Base-by-base conservation (phyloP, 352 stramenopile species). In the Thalassiosira exigua region DNA sequence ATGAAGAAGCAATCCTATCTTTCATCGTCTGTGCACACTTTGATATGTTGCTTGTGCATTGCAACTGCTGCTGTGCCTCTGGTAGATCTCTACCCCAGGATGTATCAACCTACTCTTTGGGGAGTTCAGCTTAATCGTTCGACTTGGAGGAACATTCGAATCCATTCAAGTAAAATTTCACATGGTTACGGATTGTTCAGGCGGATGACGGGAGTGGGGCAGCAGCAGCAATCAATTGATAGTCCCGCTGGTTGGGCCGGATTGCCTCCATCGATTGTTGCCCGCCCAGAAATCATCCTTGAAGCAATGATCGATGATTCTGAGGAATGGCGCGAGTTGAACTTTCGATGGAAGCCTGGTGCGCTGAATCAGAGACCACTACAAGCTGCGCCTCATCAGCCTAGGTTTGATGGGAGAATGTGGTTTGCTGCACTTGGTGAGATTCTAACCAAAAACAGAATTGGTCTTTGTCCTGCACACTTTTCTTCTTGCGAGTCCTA, bases 361-460 rank as follows among this genome's bases (percentile, higher is more conserved):
- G 81, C 92, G 30, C 70, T 86, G 7, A 60, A 65, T 27, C 4
- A 29, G 14, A 19, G 58, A 0, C 87, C 90, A 44, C 50, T 30
- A 46, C 87, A 86, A 54, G 74, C 90, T 14, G 84, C 81, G 33
- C 86, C 89, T 3, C 78, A 94, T 88, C 94, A 70, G 62, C 94
- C 94, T 17, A 87, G 95, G 52, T 80, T 98, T 36, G 95, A 98
- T 59, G 97, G 95, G 94, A 92, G 96, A 75, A 96, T 97, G 94
- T 97, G 94, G 93, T 97, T 97, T 79, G 95, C 94, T 4, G 94
- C 95, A 0, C 69, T 97, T 1, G 88, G 88, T 44, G 36, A 14
- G 36, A 14, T 7, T 14, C n/a, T n/a, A n/a, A n/a, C n/a, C n/a
- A n/a, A n/a, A n/a, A n/a, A n/a, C n/a, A n/a, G n/a, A n/a, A n/a